Percentiles rank a stretch among this genome's conserved stretches.
phyloP scores from a whole-genome alignment of 2,329 filamentous ascomycete species.

The Sphaerulina vaccinii region DNA sequence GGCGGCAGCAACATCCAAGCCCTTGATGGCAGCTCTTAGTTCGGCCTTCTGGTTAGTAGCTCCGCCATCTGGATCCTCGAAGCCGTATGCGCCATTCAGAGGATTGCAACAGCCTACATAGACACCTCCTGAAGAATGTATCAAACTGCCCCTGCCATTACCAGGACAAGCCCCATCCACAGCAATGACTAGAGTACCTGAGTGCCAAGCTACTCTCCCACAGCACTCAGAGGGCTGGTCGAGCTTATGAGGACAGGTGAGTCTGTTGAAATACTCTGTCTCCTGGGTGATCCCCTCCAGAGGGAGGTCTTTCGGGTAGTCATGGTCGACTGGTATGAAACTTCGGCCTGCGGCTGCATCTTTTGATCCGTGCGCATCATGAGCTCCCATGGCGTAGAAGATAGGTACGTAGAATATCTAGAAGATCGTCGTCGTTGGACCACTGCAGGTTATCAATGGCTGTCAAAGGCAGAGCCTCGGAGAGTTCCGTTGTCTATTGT shows the following conservation, averaged over 20 bases:
- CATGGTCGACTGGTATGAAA: neutral
- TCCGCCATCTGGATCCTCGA: neutral
- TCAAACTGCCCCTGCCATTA: neutral
- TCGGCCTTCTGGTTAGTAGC: neutral
- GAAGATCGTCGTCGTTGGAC: too few species aligned
- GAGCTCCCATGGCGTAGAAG: too few species aligned
- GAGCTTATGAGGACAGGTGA: slow-evolving; percentile 4
- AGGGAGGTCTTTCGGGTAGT: neutral
- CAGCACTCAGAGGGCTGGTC: neutral
- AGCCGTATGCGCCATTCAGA: neutral
- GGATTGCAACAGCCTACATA: neutral
- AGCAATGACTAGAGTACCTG: neutral
- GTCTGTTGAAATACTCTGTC: slow-evolving; percentile 12
- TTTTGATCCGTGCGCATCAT: neutral
- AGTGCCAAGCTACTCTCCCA: neutral
- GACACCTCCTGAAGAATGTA: neutral
- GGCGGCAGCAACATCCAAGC: neutral
- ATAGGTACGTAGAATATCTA: too few species aligned
- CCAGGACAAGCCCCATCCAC: neutral
- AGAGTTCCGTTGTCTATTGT: too few species aligned
- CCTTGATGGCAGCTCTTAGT: neutral
- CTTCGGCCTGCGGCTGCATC: neutral
- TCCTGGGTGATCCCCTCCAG: neutral
- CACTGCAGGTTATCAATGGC: too few species aligned
- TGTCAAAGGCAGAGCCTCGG: too few species aligned